These are phyloP conservation scores for Typha latifolia DNA, from an alignment of 176 grass and related monocot genomes.

Conservation along the genomic window DNA sequence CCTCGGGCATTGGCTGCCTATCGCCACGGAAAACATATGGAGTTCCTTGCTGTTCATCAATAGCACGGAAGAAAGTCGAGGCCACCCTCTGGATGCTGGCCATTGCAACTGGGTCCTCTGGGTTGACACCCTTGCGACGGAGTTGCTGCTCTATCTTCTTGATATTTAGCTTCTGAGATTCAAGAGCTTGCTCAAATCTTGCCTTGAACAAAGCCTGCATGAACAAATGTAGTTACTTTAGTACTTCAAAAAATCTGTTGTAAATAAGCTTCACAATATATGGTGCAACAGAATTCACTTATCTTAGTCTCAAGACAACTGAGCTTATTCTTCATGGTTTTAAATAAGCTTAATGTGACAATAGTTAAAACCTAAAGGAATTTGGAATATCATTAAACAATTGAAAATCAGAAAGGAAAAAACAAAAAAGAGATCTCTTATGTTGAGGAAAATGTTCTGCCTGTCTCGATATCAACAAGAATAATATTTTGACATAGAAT, in stretches of 20 bases:
- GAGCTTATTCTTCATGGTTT: too few relatives aligned
- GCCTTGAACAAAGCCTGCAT: slow-evolving; percentile 94
- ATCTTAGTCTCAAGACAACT: too few relatives aligned
- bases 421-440: background rate
- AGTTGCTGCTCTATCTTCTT: slow-evolving; percentile 90
- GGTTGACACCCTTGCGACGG: slow-evolving; percentile 89
- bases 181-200: slow-evolving; percentile 93
- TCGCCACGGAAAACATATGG: slow-evolving; percentile 78
- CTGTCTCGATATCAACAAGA: background rate
- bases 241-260: background rate
- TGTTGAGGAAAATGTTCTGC: too few relatives aligned
- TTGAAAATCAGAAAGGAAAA: background rate
- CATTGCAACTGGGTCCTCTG: slow-evolving; percentile 94
- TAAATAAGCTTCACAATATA: background rate
- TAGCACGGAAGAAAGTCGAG: slow-evolving; percentile 79
- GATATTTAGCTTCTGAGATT: slow-evolving; percentile 95
- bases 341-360: too few relatives aligned
- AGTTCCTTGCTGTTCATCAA: slow-evolving; percentile 92
- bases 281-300: background rate
- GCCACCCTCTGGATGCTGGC: slow-evolving; percentile 95
- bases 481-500: background rate
- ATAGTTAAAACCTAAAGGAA: background rate
- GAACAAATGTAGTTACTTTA: background rate
- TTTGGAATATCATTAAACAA: background rate
- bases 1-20: slow-evolving; percentile 18